Percentiles rank a stretch among this genome's conserved stretches.
Evolutionary conservation across 306 rosid species (phyloP).

Genomic region (Hippophae rhamnoides): DNA sequence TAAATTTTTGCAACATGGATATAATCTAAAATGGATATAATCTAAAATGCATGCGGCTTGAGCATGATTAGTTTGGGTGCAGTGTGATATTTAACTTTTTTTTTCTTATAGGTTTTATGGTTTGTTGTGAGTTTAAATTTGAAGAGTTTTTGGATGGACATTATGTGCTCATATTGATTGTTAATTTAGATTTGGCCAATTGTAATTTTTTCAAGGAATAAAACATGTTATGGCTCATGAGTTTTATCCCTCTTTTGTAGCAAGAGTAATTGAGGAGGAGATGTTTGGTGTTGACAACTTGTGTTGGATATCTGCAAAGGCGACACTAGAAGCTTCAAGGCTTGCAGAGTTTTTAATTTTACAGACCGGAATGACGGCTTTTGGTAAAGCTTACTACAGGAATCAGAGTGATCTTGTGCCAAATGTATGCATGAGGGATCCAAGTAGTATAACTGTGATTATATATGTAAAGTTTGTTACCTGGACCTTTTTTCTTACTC

Average conservation of each 20-base stretch:
- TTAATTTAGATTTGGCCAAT: constrained; percentile 8
- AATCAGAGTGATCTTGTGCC: constrained; percentile 77
- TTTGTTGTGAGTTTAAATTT: not conserved
- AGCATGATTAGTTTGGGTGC: constrained; percentile 3
- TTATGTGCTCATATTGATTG: constrained; percentile 3
- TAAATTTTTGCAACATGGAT: too few species aligned
- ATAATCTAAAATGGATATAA: too few species aligned
- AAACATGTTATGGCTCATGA: not conserved
- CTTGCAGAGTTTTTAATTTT: constrained; percentile 74
- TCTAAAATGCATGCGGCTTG: not conserved
- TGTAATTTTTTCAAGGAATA: constrained; percentile 1
- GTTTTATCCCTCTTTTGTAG: constrained; percentile 23
- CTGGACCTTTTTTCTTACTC: not conserved
- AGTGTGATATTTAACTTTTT: not conserved
- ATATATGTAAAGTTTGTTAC: not conserved
- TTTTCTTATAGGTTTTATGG: not conserved
- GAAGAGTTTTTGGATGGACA: not conserved
- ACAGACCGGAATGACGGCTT: constrained; percentile 97
- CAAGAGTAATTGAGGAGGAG: constrained; percentile 93
- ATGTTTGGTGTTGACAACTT: constrained; percentile 90
- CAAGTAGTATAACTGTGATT: constrained; percentile 17
- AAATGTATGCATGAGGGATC: constrained; percentile 48
- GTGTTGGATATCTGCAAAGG: constrained; percentile 93
- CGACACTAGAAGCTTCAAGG: constrained; percentile 77
- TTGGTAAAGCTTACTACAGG: constrained; percentile 89